Evolutionary conservation across 345 rosid species (phyloP).

Genomic region (Syzygium oleosum): DNA sequence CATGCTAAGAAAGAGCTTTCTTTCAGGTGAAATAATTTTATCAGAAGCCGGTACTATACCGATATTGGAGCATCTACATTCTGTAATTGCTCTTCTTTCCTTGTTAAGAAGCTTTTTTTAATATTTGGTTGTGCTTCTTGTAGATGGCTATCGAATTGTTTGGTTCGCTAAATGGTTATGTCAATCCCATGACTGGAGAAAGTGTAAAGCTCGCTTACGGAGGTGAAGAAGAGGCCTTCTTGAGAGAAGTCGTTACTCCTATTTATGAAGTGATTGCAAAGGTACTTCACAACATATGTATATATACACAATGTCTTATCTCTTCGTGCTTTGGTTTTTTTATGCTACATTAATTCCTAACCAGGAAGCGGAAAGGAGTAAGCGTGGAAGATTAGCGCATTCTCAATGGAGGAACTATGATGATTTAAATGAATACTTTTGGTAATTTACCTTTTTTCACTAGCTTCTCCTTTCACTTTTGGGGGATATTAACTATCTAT

Average conservation of each 20-base stretch:
- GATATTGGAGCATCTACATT: not conserved
- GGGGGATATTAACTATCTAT: not conserved
- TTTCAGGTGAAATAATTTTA: not conserved
- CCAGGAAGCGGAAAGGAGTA: slow-evolving; percentile 84
- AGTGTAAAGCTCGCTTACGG: slow-evolving; percentile 90
- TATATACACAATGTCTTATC: not conserved
- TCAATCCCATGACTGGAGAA: slow-evolving; percentile 95
- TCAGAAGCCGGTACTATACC: no score
- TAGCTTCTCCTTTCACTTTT: not conserved
- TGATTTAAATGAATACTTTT: slow-evolving; percentile 92
- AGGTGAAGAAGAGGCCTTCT: slow-evolving; percentile 89
- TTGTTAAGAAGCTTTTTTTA: not conserved
- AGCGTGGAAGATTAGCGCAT: slow-evolving; percentile 80
- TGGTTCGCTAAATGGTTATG: slow-evolving; percentile 92
- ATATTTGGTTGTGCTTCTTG: not conserved
- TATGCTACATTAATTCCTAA: slow-evolving; percentile 5
- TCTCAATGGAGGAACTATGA: slow-evolving; percentile 99
- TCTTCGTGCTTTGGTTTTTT: not conserved
- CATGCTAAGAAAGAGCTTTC: not conserved
- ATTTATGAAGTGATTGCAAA: slow-evolving; percentile 69
- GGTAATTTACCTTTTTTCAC: slow-evolving; percentile 31
- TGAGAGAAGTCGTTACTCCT: slow-evolving; percentile 61
- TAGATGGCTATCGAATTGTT: slow-evolving; percentile 98
- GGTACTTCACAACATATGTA: slow-evolving; percentile 26
- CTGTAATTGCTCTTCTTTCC: not conserved